These are phyloP conservation scores for Pseudopithomyces chartarum DNA, from an alignment of 2,329 filamentous ascomycete genomes.

Conservation along the genomic window DNA sequence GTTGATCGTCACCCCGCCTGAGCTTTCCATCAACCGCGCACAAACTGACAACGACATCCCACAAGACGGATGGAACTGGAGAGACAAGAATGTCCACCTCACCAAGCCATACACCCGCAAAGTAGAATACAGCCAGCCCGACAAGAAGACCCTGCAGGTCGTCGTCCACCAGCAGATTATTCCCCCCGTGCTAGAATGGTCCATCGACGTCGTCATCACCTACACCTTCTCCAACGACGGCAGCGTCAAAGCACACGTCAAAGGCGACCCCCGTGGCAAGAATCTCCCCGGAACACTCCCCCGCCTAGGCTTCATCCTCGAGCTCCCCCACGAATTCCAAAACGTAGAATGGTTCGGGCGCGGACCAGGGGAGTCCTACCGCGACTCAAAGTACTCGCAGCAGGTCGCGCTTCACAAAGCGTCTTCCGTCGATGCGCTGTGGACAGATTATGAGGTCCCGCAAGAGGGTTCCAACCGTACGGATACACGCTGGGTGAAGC, in stretches of 20 bases:
- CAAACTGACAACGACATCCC: slow-evolving; percentile 69
- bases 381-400: slow-evolving; percentile 67
- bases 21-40: slow-evolving; percentile 65
- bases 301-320: slow-evolving; percentile 64
- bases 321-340: slow-evolving; percentile 54
- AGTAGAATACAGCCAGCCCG: slow-evolving; percentile 42
- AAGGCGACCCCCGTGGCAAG: slow-evolving; percentile 53
- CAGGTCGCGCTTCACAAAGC: slow-evolving; percentile 55
- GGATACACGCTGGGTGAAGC: slow-evolving; percentile 62
- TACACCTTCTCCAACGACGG: slow-evolving; percentile 59
- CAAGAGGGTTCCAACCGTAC: slow-evolving; percentile 71
- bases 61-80: slow-evolving; percentile 62
- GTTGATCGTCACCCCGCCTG: slow-evolving; percentile 38
- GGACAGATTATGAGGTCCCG: slow-evolving; percentile 67
- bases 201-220: slow-evolving; percentile 46
- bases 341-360: slow-evolving; percentile 65
- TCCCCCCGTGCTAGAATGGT: slow-evolving; percentile 65
- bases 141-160: slow-evolving; percentile 23
- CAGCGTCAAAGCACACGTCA: slow-evolving; percentile 52
- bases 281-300: slow-evolving; percentile 62
- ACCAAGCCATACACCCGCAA: slow-evolving; percentile 33
- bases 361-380: slow-evolving; percentile 69
- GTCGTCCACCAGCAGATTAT: slow-evolving; percentile 57
- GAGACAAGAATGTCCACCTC: slow-evolving; percentile 38
- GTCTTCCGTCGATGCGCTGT: slow-evolving; percentile 54